Percentiles rank a stretch among this genome's conserved stretches.
phyloP scores from a whole-genome alignment of 352 stramenopile genomes.

The Globisporangium canariense region DNA sequence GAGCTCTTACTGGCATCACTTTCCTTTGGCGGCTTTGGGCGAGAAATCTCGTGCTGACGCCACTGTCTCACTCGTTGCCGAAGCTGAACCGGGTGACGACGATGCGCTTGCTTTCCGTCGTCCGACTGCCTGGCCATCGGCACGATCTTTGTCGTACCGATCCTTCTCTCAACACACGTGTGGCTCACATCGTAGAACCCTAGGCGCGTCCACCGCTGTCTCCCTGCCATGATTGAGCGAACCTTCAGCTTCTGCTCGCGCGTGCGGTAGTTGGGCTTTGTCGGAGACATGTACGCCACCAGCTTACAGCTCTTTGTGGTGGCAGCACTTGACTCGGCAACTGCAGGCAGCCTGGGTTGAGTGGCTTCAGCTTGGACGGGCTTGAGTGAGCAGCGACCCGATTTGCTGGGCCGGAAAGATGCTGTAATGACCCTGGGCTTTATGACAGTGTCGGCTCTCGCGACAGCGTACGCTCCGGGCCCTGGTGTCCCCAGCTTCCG shows the following conservation, averaged over 20 bases:
- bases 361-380: background rate
- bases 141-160: slow-evolving; percentile 21
- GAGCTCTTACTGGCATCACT: background rate
- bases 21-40: background rate
- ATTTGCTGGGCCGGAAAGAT: background rate
- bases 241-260: slow-evolving; percentile 28
- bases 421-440: slow-evolving; percentile 18
- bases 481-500: background rate
- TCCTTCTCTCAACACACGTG: slow-evolving; percentile 26
- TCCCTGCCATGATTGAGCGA: slow-evolving; percentile 16
- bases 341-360: background rate
- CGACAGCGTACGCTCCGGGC: slow-evolving; percentile 25
- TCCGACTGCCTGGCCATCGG: slow-evolving; percentile 17
- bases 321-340: background rate
- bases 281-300: slow-evolving; percentile 11
- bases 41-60: background rate
- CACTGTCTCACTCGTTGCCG: slow-evolving; percentile 4
- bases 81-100: background rate
- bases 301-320: background rate
- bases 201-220: slow-evolving; percentile 15
- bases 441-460: slow-evolving; percentile 21
- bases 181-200: slow-evolving; percentile 25
- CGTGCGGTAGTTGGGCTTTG: slow-evolving; percentile 24
- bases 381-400: background rate
- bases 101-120: background rate